Conservation (phyloP, 805 yeast genomes). For the Candida succiphila region DNA sequence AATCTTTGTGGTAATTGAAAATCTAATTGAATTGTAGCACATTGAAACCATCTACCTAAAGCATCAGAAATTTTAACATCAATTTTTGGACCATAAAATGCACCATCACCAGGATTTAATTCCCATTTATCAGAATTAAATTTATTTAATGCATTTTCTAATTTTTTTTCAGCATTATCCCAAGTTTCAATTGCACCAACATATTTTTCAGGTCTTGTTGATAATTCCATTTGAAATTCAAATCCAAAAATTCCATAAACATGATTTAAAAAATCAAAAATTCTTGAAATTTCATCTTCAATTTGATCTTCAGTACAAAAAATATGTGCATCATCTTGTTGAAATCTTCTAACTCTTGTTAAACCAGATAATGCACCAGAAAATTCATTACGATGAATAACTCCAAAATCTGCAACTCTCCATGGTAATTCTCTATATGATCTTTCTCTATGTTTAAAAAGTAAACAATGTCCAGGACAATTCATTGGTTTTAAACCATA, state of each 20-base stretch:
- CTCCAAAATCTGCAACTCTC: constrained; percentile 98
- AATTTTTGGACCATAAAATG: constrained; percentile 91
- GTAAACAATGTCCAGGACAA: constrained; percentile 88
- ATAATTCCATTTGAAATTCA: constrained; percentile 92
- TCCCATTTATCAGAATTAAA: constrained; percentile 86
- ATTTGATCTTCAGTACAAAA: constrained; percentile 93
- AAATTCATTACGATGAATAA: constrained; percentile 92
- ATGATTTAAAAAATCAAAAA: constrained; percentile 76
- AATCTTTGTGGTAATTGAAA: constrained; percentile 96
- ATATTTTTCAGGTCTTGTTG: constrained; percentile 94
- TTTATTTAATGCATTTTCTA: constrained; percentile 71
- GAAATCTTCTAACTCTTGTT: constrained; percentile 98
- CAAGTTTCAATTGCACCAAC: constrained; percentile 93
- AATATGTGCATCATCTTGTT: constrained; percentile 98
- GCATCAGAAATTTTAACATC: constrained; percentile 95
- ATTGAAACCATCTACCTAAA: constrained; percentile 93
- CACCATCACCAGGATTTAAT: constrained; percentile 95
- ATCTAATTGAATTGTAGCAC: constrained; percentile 97
- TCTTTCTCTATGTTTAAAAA: constrained; percentile 87
- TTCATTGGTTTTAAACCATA: constrained; percentile 94
- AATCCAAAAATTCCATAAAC: constrained; percentile 91
- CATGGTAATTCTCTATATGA: constrained; percentile 95
- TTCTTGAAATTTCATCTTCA: constrained; percentile 70
- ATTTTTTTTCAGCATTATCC: constrained; percentile 82
- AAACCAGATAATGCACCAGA: constrained; percentile 92